Evolutionary conservation across 148 eudicot species (phyloP).

Genomic region (Spergularia marina): DNA sequence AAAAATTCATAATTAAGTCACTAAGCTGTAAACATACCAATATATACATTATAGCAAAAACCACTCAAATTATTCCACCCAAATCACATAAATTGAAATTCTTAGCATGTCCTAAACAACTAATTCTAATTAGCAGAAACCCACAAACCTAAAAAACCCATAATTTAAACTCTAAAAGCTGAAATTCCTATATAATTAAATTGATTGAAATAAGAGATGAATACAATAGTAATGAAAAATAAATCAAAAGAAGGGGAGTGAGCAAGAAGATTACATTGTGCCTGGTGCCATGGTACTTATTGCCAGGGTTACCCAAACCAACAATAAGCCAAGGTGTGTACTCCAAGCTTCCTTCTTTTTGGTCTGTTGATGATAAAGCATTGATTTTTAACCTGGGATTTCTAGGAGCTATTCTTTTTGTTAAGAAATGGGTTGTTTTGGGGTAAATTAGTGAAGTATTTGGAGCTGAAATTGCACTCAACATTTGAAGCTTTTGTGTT

Average conservation of each 20-base stretch:
- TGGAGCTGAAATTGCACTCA: conserved; percentile 47
- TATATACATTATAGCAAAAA: neutral
- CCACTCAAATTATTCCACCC: neutral
- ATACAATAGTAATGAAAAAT: neutral
- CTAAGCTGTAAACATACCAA: neutral
- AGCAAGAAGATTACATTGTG: conserved; percentile 61
- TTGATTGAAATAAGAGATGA: neutral
- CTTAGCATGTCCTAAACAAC: neutral
- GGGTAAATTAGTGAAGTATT: conserved; percentile 39
- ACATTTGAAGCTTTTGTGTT: conserved; percentile 38
- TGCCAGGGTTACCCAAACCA: conserved; percentile 95
- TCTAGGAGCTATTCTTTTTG: conserved; percentile 23
- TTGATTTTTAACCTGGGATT: conserved; percentile 34
- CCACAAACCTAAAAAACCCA: conserved; percentile 5
- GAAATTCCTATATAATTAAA: conserved; percentile 1
- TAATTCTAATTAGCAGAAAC: conserved; percentile 1
- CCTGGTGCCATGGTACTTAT: conserved; percentile 81
- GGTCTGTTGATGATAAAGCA: conserved; percentile 37
- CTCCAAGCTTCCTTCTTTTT: conserved; percentile 53
- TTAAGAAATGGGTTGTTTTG: conserved; percentile 28
- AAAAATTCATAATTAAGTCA: neutral
- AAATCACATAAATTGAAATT: neutral
- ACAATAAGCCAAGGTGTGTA: conserved; percentile 96
- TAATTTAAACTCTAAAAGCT: neutral
- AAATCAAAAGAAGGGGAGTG: neutral